Conservation (phyloP, 805 yeast genomes). For the Lipomyces yamanashiensis region DNA sequence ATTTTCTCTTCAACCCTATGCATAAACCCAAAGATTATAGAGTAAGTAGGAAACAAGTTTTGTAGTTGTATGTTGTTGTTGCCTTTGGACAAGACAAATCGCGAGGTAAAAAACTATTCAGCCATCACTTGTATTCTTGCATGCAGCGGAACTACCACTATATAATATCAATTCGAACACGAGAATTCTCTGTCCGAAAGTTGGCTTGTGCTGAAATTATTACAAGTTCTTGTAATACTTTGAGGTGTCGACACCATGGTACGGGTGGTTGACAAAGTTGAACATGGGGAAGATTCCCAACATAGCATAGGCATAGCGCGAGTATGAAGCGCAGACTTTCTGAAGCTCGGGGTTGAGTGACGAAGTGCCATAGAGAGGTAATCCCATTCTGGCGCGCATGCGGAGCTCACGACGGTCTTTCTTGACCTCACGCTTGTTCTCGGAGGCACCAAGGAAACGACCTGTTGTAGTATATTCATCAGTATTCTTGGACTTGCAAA, state of each 20-base stretch:
- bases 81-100: too few species aligned
- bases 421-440: slow-evolving; percentile 70
- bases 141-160: too few species aligned
- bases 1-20: too few species aligned
- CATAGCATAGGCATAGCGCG: slow-evolving; percentile 67
- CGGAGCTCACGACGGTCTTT: slow-evolving; percentile 78
- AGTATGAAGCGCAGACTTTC: slow-evolving; percentile 75
- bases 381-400: slow-evolving; percentile 63
- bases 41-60: too few species aligned
- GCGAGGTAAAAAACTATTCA: too few species aligned
- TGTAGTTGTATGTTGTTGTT: too few species aligned
- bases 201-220: not conserved
- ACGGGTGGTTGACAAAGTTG: slow-evolving; percentile 78
- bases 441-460: slow-evolving; percentile 79
- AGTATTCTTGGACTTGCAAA: slow-evolving; percentile 39
- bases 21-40: too few species aligned
- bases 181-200: too few species aligned
- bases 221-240: slow-evolving; percentile 21
- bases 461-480: slow-evolving; percentile 51
- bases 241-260: slow-evolving; percentile 68
- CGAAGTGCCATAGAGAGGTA: slow-evolving; percentile 69
- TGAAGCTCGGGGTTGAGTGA: slow-evolving; percentile 70
- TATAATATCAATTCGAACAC: too few species aligned
- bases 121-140: too few species aligned
- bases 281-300: slow-evolving; percentile 77